These are phyloP conservation scores for Fusarium virguliforme DNA, from an alignment of 2,329 filamentous ascomycete genomes.

Conservation along the genomic window DNA sequence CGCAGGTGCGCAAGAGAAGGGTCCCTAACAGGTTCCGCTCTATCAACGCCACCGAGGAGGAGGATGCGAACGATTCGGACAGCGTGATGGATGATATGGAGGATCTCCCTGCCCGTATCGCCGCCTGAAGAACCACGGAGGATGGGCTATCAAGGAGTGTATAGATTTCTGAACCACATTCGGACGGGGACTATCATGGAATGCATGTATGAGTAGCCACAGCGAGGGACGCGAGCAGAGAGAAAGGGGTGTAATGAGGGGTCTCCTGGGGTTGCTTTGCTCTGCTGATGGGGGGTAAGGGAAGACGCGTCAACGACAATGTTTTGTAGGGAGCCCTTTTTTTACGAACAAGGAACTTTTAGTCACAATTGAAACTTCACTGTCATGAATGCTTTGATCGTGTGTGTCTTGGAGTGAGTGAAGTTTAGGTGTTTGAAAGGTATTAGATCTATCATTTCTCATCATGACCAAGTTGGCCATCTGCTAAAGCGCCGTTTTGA, in stretches of 20 bases:
- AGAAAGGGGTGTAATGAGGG: conserved; percentile 36
- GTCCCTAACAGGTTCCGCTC: conserved; percentile 53
- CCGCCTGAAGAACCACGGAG: conserved; percentile 19
- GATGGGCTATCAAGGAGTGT: conserved; percentile 1
- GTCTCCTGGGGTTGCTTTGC: conserved; percentile 18
- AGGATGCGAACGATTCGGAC: conserved; percentile 48
- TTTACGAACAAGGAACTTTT: conserved; percentile 19
- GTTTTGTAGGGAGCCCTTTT: conserved; percentile 11
- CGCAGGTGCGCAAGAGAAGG: conserved; percentile 48
- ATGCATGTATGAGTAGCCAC: conserved; percentile 29
- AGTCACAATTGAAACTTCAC: conserved; percentile 19
- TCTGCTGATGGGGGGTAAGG: conserved; percentile 5
- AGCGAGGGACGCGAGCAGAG: conserved; percentile 27
- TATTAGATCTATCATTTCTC: conserved; percentile 31
- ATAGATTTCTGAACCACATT: conserved; percentile 16
- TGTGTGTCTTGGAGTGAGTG: background rate
- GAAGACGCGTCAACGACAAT: conserved; percentile 5
- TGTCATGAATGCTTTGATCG: background rate
- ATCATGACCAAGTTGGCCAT: conserved; percentile 33
- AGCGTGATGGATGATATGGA: conserved; percentile 64
- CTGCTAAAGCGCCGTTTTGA: conserved; percentile 14
- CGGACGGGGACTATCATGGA: conserved; percentile 11
- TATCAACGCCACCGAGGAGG: conserved; percentile 27
- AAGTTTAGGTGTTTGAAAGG: background rate
- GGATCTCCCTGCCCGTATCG: conserved; percentile 58